A percentile compares a stretch with the other conserved stretches of the same genome.
Evolutionary conservation across 2,329 filamentous ascomycete species (phyloP).

Genomic region (Microthyrium microscopicum): DNA sequence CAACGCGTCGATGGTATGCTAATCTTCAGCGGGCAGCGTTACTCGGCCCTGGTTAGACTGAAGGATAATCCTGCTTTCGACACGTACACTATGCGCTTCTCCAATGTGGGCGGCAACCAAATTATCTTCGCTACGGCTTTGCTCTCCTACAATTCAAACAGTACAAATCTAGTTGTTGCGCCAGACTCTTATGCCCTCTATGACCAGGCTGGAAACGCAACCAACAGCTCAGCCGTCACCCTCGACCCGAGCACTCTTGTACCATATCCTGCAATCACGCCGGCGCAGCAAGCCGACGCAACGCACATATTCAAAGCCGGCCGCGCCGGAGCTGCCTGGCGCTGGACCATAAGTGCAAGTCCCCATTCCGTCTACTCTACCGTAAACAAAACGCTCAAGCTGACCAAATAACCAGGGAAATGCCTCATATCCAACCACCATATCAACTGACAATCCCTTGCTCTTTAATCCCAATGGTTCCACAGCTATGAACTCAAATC

Average conservation of each 20-base stretch:
- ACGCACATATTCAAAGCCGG: too few species aligned
- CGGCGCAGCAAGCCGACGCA: too few species aligned
- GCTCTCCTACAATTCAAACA: conserved; percentile 1
- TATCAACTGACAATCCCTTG: conserved; percentile 15
- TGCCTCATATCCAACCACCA: conserved; percentile 14
- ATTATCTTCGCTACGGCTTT: conserved; percentile 3
- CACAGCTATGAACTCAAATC: conserved; percentile 13
- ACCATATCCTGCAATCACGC: too few species aligned
- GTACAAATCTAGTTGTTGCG: not conserved
- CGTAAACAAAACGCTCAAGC: conserved; percentile 1
- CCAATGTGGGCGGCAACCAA: conserved; percentile 1
- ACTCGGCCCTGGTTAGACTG: not conserved
- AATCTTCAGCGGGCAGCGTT: not conserved
- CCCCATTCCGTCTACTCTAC: conserved; percentile 6
- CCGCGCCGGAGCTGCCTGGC: conserved; percentile 15
- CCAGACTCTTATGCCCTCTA: too few species aligned
- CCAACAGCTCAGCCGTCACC: too few species aligned
- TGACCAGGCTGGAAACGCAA: too few species aligned
- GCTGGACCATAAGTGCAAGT: conserved; percentile 17
- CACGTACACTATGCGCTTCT: conserved; percentile 2
- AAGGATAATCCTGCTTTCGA: not conserved
- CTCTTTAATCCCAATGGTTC: too few species aligned
- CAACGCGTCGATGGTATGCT: conserved; percentile 10
- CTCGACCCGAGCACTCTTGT: too few species aligned
- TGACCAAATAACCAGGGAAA: conserved; percentile 13